Evolutionary conservation across 495 filamentous ascomycete genomes (phyloP).

Genomic region (Lophiostoma macrostomum): DNA sequence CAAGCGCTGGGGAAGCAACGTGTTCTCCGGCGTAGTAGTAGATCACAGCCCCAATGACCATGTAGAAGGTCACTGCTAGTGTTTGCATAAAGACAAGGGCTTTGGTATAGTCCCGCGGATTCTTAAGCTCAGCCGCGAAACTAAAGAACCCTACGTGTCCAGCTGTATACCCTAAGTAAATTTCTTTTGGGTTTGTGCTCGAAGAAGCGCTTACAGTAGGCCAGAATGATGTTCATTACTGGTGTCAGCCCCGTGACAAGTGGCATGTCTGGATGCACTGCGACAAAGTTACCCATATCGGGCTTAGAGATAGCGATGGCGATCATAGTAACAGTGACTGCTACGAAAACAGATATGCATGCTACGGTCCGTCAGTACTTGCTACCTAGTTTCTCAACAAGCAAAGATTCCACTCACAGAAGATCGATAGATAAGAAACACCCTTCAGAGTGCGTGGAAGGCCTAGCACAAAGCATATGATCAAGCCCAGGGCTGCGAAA

Average conservation of each 20-base stretch:
- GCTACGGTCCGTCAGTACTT: slow-evolving; percentile 42
- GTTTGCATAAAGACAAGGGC: slow-evolving; percentile 62
- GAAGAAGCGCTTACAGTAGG: slow-evolving; percentile 48
- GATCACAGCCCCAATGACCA: slow-evolving; percentile 62
- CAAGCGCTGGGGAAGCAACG: slow-evolving; percentile 68
- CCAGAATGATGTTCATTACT: slow-evolving; percentile 72
- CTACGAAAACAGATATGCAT: slow-evolving; percentile 62
- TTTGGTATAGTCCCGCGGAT: slow-evolving; percentile 50
- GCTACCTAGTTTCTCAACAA: slow-evolving; percentile 25
- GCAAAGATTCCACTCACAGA: slow-evolving; percentile 43
- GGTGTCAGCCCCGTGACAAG: slow-evolving; percentile 50
- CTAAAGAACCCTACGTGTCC: slow-evolving; percentile 72
- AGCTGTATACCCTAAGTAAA: slow-evolving; percentile 39
- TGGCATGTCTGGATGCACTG: slow-evolving; percentile 10
- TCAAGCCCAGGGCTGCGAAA: slow-evolving; percentile 61
- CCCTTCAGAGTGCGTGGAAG: slow-evolving; percentile 63
- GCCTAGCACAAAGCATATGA: slow-evolving; percentile 59
- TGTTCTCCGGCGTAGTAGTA: slow-evolving; percentile 69
- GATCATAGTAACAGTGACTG: slow-evolving; percentile 69
- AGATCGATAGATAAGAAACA: slow-evolving; percentile 61
- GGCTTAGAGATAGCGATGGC: slow-evolving; percentile 36
- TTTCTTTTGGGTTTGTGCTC: background rate
- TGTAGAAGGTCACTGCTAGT: slow-evolving; percentile 67
- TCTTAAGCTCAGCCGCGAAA: slow-evolving; percentile 75
- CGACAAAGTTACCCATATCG: slow-evolving; percentile 30